phyloP scores from a whole-genome alignment of 148 eudicot genomes.

The Gaultheria prostrata region DNA sequence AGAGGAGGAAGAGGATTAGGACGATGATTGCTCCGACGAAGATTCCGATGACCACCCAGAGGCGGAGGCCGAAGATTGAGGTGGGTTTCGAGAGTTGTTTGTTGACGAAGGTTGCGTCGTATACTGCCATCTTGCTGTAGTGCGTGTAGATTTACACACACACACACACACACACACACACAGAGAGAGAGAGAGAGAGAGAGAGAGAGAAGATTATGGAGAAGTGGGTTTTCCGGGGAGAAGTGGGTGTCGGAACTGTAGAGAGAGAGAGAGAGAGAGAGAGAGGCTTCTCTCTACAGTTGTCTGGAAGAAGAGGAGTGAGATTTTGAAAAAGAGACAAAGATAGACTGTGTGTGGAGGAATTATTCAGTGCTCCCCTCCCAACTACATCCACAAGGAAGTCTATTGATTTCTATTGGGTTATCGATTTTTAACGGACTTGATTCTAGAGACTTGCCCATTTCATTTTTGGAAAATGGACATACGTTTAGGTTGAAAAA shows the following conservation, averaged over 20 bases:
- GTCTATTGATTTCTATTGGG: too few relatives aligned
- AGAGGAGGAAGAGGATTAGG: slow-evolving; percentile 75
- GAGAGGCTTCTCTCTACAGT: neutral
- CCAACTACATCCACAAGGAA: neutral
- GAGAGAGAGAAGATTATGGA: neutral
- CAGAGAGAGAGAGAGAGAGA: slow-evolving; percentile 1
- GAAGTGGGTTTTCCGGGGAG: neutral
- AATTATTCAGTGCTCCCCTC: neutral
- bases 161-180: too few relatives aligned
- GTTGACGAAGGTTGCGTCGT: slow-evolving; percentile 66
- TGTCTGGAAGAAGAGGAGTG: neutral
- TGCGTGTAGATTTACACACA: neutral
- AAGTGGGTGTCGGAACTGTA: neutral
- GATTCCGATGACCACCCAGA: slow-evolving; percentile 94
- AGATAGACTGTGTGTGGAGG: neutral
- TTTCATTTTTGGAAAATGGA: too few relatives aligned
- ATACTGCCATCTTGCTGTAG: slow-evolving; percentile 48
- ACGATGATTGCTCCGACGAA: slow-evolving; percentile 86
- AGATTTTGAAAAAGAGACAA: neutral
- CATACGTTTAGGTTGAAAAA: too few relatives aligned
- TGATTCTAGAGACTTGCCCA: too few relatives aligned
- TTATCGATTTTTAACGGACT: too few relatives aligned
- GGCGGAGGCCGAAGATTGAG: slow-evolving; percentile 78
- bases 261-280: neutral
- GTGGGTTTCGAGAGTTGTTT: slow-evolving; percentile 84